Conservation (phyloP, 2,329 filamentous ascomycete genomes). For the Fusarium lateritium region DNA sequence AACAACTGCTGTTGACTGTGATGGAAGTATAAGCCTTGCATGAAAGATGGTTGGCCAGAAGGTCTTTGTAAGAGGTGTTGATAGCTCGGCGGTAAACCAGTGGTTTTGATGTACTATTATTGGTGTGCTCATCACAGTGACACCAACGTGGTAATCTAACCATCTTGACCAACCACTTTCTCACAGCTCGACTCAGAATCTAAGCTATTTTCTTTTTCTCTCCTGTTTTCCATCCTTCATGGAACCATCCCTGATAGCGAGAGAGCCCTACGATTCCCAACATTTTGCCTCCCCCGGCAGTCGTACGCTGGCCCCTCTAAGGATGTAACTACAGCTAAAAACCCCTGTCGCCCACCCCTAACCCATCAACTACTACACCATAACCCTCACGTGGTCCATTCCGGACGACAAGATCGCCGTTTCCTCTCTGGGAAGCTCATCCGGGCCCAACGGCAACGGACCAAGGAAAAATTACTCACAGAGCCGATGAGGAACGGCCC, state of each 20-base stretch:
- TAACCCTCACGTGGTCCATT: constrained; percentile 39
- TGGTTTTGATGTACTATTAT: constrained; percentile 20
- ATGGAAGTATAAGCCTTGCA: not conserved
- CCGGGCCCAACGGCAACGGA: constrained; percentile 32
- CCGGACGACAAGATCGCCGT: constrained; percentile 29
- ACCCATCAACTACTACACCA: constrained; percentile 22
- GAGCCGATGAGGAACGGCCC: not conserved
- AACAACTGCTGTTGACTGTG: not conserved
- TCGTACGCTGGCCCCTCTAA: constrained; percentile 6
- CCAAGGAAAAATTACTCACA: constrained; percentile 28
- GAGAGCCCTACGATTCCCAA: constrained; percentile 26
- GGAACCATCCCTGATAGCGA: not conserved
- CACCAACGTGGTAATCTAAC: constrained; percentile 3
- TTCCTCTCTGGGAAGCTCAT: constrained; percentile 47
- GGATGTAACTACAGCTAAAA: constrained; percentile 16
- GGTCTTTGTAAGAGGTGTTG: not conserved
- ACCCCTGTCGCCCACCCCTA: constrained; percentile 18
- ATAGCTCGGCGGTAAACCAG: constrained; percentile 27
- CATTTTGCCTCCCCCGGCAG: constrained; percentile 24
- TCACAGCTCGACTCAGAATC: constrained; percentile 8
- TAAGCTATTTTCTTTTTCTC: not conserved
- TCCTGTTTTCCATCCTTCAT: not conserved
- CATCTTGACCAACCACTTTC: constrained; percentile 14
- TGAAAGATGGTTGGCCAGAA: constrained; percentile 38
- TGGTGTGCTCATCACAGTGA: constrained; percentile 28